Conservation (phyloP, 2,329 filamentous ascomycete species). For the Pseudocercospora pini-densiflorae region DNA sequence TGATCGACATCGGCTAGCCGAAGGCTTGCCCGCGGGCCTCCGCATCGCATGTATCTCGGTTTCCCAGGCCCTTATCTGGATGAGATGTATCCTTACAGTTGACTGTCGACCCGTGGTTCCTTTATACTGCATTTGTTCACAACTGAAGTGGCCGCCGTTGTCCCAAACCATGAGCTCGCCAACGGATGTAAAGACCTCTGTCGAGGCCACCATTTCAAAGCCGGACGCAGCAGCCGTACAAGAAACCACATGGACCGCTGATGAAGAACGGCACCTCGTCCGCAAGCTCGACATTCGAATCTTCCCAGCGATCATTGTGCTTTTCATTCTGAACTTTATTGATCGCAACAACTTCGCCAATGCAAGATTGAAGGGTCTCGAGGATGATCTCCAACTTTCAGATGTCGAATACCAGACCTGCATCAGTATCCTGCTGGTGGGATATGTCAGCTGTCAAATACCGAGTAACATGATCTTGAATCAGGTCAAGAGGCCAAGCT, state of each 20-base stretch:
- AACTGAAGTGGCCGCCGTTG: background rate
- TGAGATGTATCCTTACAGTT: background rate
- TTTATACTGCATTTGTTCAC: background rate
- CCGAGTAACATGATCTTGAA: conserved; percentile 55
- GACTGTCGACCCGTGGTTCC: background rate
- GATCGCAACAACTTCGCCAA: conserved; percentile 33
- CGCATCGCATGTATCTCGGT: background rate
- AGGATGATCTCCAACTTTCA: conserved; percentile 18
- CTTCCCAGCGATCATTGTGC: conserved; percentile 27
- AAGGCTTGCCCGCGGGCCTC: background rate
- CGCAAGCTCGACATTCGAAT: conserved; percentile 23
- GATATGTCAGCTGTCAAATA: conserved; percentile 39
- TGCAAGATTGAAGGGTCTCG: conserved; percentile 17
- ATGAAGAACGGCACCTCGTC: conserved; percentile 19
- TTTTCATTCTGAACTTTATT: conserved; percentile 35
- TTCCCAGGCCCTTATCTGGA: background rate
- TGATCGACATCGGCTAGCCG: background rate
- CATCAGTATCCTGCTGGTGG: conserved; percentile 21
- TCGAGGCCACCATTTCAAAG: background rate
- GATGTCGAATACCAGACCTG: conserved; percentile 21
- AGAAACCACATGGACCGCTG: conserved; percentile 4
- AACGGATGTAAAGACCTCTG: background rate
- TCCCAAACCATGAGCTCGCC: background rate
- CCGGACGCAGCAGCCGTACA: background rate
- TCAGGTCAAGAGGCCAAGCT: conserved; percentile 42